Conservation (phyloP, 225 moss, liverwort and hornwort genomes). For the Marchantia paleacea region DNA sequence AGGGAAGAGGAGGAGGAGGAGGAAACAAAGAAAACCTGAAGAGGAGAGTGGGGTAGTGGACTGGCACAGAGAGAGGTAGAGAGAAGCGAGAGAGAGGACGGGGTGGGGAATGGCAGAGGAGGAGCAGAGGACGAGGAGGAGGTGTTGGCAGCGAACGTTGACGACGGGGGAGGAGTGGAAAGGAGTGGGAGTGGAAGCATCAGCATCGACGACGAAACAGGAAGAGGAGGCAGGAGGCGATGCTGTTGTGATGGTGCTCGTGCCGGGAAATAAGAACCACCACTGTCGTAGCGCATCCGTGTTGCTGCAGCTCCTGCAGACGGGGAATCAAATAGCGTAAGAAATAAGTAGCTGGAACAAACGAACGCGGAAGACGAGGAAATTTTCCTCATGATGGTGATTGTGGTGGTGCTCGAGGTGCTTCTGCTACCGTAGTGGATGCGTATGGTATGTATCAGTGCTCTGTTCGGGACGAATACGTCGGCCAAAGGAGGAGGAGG, state of each 20-base stretch:
- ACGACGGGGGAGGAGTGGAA: constrained; percentile 6
- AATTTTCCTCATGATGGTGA: neutral
- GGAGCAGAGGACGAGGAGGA: neutral
- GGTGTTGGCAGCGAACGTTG: neutral
- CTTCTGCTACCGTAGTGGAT: neutral
- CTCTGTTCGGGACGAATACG: neutral
- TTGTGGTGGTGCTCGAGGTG: too few relatives aligned
- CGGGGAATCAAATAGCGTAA: neutral
- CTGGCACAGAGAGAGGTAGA: neutral
- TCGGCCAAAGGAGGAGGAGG: neutral
- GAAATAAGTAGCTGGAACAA: neutral
- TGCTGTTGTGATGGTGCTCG: neutral
- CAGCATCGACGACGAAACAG: neutral
- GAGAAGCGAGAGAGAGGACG: neutral
- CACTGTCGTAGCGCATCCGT: neutral
- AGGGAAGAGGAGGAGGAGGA: constrained; percentile 10
- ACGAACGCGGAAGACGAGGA: neutral
- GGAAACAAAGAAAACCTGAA: neutral
- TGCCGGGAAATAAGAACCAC: neutral
- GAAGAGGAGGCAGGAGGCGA: constrained; percentile 6
- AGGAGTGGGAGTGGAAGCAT: neutral
- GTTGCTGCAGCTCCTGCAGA: neutral
- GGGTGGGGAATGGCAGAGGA: constrained; percentile 6
- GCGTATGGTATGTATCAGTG: constrained; percentile 4
- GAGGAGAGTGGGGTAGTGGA: neutral